Conservation (phyloP, 495 filamentous ascomycete genomes). For the Lentithecium fluviatile region DNA sequence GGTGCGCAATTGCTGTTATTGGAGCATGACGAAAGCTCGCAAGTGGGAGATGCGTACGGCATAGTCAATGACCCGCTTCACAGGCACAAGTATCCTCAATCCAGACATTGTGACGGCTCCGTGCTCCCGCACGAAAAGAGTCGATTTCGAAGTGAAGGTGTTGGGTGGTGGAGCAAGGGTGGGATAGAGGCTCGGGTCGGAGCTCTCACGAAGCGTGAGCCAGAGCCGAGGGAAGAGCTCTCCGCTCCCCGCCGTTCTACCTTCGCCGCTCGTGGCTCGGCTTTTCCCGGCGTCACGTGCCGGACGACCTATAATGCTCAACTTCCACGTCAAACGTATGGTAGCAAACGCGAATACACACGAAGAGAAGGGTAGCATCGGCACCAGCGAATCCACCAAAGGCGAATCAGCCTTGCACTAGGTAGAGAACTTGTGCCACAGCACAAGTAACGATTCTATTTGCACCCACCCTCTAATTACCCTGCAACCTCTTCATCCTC, state of each 20-base stretch:
- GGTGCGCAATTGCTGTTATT: constrained; percentile 19
- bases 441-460: background rate
- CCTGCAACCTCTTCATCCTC: constrained; percentile 67
- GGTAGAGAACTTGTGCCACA: background rate
- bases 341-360: too few species aligned
- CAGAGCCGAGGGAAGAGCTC: background rate
- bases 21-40: background rate
- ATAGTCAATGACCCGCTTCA: constrained; percentile 99
- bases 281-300: too few species aligned
- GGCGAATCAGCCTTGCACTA: background rate
- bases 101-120: constrained; percentile 61
- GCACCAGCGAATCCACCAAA: too few species aligned
- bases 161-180: constrained; percentile 8
- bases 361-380: too few species aligned
- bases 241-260: background rate
- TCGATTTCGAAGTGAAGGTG: background rate
- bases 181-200: constrained; percentile 4
- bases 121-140: background rate
- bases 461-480: background rate
- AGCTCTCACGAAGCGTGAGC: background rate
- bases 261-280: too few species aligned
- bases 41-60: constrained; percentile 60
- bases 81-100: constrained; percentile 88
- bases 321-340: too few species aligned
- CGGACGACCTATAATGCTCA: too few species aligned